These are phyloP conservation scores for Suhomyces coccinellae DNA, from an alignment of 1,139 yeast species.

Conservation along the genomic window DNA sequence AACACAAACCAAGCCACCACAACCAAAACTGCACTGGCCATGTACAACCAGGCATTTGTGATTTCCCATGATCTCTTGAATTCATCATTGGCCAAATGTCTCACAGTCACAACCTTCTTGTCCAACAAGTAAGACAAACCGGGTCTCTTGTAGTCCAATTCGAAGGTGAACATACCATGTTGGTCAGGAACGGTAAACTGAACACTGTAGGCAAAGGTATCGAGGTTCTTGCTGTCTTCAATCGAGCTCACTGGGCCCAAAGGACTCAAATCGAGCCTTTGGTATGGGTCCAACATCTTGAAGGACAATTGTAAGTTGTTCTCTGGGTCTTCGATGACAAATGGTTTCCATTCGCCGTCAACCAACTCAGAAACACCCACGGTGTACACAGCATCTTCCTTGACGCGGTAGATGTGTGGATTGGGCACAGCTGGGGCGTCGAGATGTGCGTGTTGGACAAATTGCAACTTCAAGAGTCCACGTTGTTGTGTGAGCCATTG, in stretches of 20 bases:
- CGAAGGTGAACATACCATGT: constrained; percentile 93
- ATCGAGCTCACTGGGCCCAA: constrained; percentile 43
- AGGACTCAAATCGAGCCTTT: constrained; percentile 62
- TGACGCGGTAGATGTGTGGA: constrained; percentile 63
- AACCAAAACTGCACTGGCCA: constrained; percentile 70
- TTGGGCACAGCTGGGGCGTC: constrained; percentile 41
- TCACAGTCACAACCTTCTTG: constrained; percentile 72
- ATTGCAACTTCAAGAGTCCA: constrained; percentile 59
- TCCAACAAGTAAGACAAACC: constrained; percentile 72
- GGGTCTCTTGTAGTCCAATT: constrained; percentile 74
- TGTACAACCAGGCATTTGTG: constrained; percentile 89
- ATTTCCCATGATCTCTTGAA: constrained; percentile 93
- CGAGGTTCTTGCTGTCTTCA: constrained; percentile 48
- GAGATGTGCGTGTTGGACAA: constrained; percentile 53
- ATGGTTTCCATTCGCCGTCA: constrained; percentile 71
- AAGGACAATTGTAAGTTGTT: constrained; percentile 78
- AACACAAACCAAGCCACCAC: constrained; percentile 75
- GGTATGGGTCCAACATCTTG: constrained; percentile 93
- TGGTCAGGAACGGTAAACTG: constrained; percentile 85
- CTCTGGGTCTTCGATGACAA: constrained; percentile 39
- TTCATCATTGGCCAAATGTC: constrained; percentile 96
- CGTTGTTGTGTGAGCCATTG: constrained; percentile 77
- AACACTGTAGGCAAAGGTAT: constrained; percentile 36
- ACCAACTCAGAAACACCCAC: constrained; percentile 68
- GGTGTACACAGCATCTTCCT: constrained; percentile 64